Base-by-base conservation (phyloP, 305 asterid species). In the Fraxinus greggii region DNA sequence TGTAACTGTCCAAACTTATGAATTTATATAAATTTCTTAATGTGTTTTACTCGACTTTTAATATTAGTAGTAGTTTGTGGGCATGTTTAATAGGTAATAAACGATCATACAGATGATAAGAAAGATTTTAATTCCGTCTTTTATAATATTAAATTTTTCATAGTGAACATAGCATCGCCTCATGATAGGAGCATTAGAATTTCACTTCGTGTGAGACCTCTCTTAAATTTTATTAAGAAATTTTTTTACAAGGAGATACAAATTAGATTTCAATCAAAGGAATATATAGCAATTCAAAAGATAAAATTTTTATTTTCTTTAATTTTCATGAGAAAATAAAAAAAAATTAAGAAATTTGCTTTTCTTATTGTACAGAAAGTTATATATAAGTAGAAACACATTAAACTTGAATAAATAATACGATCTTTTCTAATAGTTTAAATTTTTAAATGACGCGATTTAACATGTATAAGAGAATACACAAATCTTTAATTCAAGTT, bases 1-100 rank as follows among this genome's bases (percentile, higher is more conserved):
- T 90, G 93, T 91, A 89, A 88, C 85, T 90, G 88, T 89, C 80
- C 88, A 85, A 88, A 82, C 81, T 86, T 80, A 76, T 87, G 82
- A 78, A 80, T 84, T 87, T 81, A 63, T 63, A 31, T 24, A 2
- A 24, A 23, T 3, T 8, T 63, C 5, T 63, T 63, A 63, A 10
- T 9, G 31, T 3, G n/a, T 63, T 63, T 24, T 24, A 9, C 4
- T 54, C 9, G 63, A 54, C 9, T n/a, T 21, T 0, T 54, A 1
- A n/a, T n/a, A 7, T 51, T 51, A 17, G 63, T 17, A 51, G 63
- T 5, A 5, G 0, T n/a, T n/a, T 54, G 10, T 0, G 9, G n/a
- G 23, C 59, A 15, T 48, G 59, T 48, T 13, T 15, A 48, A 15
- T 13, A 15, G 5, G 6, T 13, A 48, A 4, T 15, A 48, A 0